phyloP scores from a whole-genome alignment of 1,284 basidiomycete genomes.

The Leccinum huronense region DNA sequence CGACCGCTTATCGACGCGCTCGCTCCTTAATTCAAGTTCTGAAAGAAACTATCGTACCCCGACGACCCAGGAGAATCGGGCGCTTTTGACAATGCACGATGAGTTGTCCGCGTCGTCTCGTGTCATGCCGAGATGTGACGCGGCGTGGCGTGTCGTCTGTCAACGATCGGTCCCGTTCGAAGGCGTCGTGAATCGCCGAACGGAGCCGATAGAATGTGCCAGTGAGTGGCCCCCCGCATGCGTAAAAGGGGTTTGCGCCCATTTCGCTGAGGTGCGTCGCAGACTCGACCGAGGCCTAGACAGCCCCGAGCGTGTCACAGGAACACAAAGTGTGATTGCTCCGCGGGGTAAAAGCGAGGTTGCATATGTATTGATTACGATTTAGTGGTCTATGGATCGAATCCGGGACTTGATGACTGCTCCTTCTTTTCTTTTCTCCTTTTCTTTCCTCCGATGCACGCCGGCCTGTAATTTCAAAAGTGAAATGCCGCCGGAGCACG shows the following conservation, averaged over 20 bases:
- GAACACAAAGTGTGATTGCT: slow-evolving; percentile 94
- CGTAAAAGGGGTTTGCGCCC: not conserved
- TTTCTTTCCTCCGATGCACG: not conserved
- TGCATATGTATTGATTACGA: slow-evolving; percentile 56
- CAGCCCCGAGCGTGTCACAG: slow-evolving; percentile 24
- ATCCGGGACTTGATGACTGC: slow-evolving; percentile 69
- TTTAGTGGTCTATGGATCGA: slow-evolving; percentile 86
- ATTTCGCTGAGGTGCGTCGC: not conserved
- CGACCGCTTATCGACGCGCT: not conserved
- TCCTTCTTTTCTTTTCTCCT: slow-evolving; percentile 52
- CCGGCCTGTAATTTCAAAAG: not conserved
- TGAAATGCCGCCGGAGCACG: not conserved
- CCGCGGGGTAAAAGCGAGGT: slow-evolving; percentile 78
- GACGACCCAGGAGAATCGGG: not conserved
- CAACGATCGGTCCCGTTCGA: not conserved
- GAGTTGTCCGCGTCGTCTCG: not conserved
- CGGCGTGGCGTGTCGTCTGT: not conserved
- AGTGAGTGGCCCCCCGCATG: slow-evolving; percentile 12
- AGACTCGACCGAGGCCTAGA: slow-evolving; percentile 6
- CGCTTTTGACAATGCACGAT: not conserved
- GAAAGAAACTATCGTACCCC: not conserved
- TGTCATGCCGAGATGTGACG: not conserved
- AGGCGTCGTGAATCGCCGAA: slow-evolving; percentile 27
- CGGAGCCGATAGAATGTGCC: slow-evolving; percentile 57
- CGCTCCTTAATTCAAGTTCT: not conserved